Evolutionary conservation across 148 eudicot species (phyloP).

Genomic region (Amaranthus hypochondriacus): DNA sequence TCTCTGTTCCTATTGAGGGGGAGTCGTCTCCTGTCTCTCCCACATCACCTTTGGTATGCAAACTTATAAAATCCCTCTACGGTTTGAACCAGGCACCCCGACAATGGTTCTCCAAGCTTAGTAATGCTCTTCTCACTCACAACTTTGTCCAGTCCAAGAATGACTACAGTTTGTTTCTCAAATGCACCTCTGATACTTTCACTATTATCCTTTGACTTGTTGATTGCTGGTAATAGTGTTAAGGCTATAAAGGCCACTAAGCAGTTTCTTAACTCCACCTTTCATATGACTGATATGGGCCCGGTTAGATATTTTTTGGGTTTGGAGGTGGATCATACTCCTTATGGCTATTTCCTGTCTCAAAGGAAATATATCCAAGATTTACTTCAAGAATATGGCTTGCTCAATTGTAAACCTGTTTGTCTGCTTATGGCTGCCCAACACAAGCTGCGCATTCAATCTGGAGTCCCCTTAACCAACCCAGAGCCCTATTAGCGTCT

Average conservation of each 20-base stretch:
- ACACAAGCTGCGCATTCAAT: background rate
- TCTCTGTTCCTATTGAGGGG: too few species aligned
- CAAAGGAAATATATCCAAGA: background rate
- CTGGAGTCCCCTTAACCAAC: background rate
- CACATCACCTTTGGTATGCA: too few species aligned
- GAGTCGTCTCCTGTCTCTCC: too few species aligned
- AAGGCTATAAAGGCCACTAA: background rate
- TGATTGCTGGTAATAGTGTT: background rate
- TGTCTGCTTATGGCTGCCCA: background rate
- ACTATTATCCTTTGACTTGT: too few species aligned
- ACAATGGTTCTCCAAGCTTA: too few species aligned
- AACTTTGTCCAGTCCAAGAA: too few species aligned
- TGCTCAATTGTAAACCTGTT: background rate
- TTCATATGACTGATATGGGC: background rate
- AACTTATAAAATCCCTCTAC: too few species aligned
- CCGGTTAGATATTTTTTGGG: conserved; percentile 1
- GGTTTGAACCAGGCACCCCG: too few species aligned
- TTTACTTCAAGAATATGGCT: background rate
- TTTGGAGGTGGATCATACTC: background rate
- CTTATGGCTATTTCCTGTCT: background rate
- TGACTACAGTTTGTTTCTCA: too few species aligned
- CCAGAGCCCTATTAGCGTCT: background rate
- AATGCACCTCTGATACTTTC: too few species aligned
- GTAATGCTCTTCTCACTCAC: too few species aligned
- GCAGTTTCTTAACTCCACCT: background rate